Conservation (phyloP, 2,329 filamentous ascomycete species). For the Alternaria solani region DNA sequence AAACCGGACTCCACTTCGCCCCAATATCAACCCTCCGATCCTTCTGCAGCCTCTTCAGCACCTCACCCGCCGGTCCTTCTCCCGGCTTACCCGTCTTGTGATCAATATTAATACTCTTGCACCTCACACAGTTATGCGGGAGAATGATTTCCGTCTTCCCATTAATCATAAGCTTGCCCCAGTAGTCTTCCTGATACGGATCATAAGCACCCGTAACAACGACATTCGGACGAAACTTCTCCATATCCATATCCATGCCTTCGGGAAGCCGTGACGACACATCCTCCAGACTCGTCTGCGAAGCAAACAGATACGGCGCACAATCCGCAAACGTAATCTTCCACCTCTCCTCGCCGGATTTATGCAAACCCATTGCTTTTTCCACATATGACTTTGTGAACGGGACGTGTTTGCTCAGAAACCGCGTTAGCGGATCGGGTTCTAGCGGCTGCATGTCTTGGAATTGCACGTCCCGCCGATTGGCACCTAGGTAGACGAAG, state of each 20-base stretch:
- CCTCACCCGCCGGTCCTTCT: constrained; percentile 47
- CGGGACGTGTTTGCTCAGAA: constrained; percentile 24
- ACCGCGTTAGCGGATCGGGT: constrained; percentile 25
- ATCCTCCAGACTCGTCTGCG: constrained; percentile 72
- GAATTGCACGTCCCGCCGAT: constrained; percentile 54
- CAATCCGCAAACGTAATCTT: constrained; percentile 75
- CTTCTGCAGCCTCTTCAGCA: constrained; percentile 57
- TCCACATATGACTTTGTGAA: constrained; percentile 19
- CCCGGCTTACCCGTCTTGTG: constrained; percentile 55
- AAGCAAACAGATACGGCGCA: constrained; percentile 77
- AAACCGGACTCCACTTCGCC: constrained; percentile 57
- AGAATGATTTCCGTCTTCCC: constrained; percentile 45
- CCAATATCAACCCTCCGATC: constrained; percentile 57
- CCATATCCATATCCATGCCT: constrained; percentile 53
- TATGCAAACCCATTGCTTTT: constrained; percentile 43
- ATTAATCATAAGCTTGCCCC: constrained; percentile 51
- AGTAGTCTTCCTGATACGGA: constrained; percentile 58
- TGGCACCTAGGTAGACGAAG: constrained; percentile 54
- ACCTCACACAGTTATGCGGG: constrained; percentile 58
- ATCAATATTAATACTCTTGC: constrained; percentile 58
- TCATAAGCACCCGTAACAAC: constrained; percentile 52
- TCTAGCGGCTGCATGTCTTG: constrained; percentile 34
- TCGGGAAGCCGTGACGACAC: constrained; percentile 60
- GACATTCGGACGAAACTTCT: constrained; percentile 59
- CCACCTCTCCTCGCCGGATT: constrained; percentile 24